These are phyloP conservation scores for Fonsecaea erecta DNA, from an alignment of 2,329 filamentous ascomycete genomes.

Conservation along the genomic window DNA sequence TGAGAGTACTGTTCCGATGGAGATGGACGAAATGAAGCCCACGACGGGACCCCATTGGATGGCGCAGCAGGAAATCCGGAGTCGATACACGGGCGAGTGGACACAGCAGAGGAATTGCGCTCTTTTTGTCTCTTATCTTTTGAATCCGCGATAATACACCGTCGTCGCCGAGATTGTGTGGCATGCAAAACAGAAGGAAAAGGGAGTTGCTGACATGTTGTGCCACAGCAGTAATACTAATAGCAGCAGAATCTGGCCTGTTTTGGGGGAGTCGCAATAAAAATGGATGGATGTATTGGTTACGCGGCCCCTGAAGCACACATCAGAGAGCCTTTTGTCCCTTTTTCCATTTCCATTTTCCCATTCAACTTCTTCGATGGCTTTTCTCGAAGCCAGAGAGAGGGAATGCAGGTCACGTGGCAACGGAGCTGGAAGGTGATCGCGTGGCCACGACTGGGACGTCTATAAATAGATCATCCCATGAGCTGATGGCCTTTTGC, in stretches of 20 bases:
- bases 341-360: too few species aligned
- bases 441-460: neutral
- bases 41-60: conserved; percentile 10
- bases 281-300: neutral
- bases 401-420: too few species aligned
- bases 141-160: conserved; percentile 7
- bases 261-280: neutral
- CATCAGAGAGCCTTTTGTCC: too few species aligned
- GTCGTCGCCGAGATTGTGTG: neutral
- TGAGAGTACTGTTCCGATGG: neutral
- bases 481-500: neutral
- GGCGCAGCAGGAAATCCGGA: conserved; percentile 20
- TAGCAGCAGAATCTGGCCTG: conserved; percentile 4
- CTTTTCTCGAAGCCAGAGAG: too few species aligned
- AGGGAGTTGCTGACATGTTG: conserved; percentile 12
- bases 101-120: conserved; percentile 2
- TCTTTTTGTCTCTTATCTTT: neutral
- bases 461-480: neutral
- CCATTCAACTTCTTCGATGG: too few species aligned
- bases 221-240: conserved; percentile 16
- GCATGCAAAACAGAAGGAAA: conserved; percentile 4
- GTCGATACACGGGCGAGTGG: conserved; percentile 6
- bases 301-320: neutral
- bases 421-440: too few species aligned
- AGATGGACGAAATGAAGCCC: conserved; percentile 11